A percentile compares a stretch with the other conserved stretches of the same genome.
phyloP scores from a whole-genome alignment of 257 asterid genomes.

The Hygrophila difformis region DNA sequence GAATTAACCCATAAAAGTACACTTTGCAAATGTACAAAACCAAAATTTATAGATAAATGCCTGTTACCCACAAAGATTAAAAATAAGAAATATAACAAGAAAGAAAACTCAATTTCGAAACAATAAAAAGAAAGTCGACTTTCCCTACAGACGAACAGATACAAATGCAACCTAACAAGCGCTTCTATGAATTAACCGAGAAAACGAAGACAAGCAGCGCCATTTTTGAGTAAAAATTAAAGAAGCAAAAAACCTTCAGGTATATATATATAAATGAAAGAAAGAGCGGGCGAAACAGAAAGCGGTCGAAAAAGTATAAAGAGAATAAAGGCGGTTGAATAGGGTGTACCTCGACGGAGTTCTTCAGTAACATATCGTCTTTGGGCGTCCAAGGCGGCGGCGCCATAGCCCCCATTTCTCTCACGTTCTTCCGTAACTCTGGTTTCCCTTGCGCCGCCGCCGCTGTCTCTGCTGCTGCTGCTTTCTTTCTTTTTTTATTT shows the following conservation, averaged over 20 bases:
- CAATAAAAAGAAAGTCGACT: not conserved
- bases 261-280: too few relatives aligned
- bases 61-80: too few relatives aligned
- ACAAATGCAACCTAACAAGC: conserved; percentile 8
- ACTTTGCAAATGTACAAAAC: not conserved
- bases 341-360: conserved; percentile 60
- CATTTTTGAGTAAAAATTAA: not conserved
- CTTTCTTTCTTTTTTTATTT: too few relatives aligned
- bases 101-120: conserved; percentile 10
- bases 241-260: not conserved
- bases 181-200: conserved; percentile 12
- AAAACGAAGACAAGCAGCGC: conserved; percentile 2
- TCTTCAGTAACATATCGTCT: conserved; percentile 57
- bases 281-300: too few relatives aligned
- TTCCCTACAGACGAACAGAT: conserved; percentile 5
- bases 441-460: too few relatives aligned
- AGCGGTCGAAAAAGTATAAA: not conserved
- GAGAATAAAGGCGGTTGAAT: not conserved
- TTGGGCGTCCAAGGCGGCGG: conserved; percentile 36
- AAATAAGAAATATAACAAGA: not conserved
- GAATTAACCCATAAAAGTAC: too few relatives aligned
- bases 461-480: too few relatives aligned
- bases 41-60: not conserved
- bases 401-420: conserved; percentile 55
- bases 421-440: not conserved